Conservation (phyloP, 2,329 filamentous ascomycete species). For the Epichloe typhina region DNA sequence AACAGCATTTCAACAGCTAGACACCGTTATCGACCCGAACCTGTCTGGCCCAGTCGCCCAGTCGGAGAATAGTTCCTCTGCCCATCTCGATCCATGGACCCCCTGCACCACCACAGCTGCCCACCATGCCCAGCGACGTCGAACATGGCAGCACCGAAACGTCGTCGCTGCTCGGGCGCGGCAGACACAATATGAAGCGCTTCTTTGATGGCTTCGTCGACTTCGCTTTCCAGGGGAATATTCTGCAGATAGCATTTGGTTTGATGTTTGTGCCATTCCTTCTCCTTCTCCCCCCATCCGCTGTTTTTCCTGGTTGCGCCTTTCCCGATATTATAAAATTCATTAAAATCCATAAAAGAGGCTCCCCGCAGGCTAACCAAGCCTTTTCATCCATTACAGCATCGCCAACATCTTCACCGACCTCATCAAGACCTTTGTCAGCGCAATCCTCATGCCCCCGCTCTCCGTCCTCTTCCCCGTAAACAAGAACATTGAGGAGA, state of each 20-base stretch:
- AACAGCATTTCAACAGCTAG: no score
- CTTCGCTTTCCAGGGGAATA: conserved; percentile 62
- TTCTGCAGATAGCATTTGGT: conserved; percentile 63
- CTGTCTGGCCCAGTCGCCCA: no score
- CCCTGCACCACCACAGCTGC: no score
- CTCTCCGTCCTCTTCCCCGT: conserved; percentile 56
- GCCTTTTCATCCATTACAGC: conserved; percentile 21
- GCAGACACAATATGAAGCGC: conserved; percentile 33
- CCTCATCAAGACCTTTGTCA: conserved; percentile 59
- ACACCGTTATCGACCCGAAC: no score
- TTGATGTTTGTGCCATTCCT: conserved; percentile 44
- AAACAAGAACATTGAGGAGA: conserved; percentile 59
- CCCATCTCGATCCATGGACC: no score
- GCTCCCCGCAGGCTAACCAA: no score
- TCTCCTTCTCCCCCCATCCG: no score
- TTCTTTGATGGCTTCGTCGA: conserved; percentile 54
- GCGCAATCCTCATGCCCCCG: conserved; percentile 60
- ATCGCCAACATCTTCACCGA: conserved; percentile 59
- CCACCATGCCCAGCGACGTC: conserved; percentile 3
- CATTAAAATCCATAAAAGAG: no score
- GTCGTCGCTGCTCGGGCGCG: conserved; percentile 30
- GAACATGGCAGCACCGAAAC: conserved; percentile 14
- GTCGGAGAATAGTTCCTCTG: no score
- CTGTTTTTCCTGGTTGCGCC: no score
- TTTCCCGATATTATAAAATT: no score